Evolutionary conservation across 2,329 filamentous ascomycete species (phyloP).

Genomic region (Sarocladiaceae sp.): DNA sequence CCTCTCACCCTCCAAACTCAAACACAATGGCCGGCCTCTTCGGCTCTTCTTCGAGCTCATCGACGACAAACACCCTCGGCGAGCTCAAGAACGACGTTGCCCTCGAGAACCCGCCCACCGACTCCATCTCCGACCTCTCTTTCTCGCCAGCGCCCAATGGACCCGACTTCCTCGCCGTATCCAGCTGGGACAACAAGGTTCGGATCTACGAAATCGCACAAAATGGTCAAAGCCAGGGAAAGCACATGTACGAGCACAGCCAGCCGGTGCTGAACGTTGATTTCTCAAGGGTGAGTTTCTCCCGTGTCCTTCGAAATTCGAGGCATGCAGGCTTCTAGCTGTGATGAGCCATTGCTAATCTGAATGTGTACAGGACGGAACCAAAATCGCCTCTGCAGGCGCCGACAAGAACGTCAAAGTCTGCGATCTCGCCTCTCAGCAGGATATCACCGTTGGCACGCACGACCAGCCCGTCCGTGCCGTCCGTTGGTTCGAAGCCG

Average conservation of each 20-base stretch:
- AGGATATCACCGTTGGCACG: conserved; percentile 67
- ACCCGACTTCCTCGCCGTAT: conserved; percentile 75
- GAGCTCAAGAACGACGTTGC: conserved; percentile 87
- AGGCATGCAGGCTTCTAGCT: too few species aligned
- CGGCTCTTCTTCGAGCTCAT: conserved; percentile 43
- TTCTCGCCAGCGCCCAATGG: conserved; percentile 63
- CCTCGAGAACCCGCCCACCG: conserved; percentile 71
- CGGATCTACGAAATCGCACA: conserved; percentile 87
- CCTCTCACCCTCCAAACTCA: not conserved
- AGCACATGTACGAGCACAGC: conserved; percentile 79
- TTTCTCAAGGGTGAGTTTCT: conserved; percentile 71
- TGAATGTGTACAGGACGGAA: conserved; percentile 64
- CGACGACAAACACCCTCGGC: conserved; percentile 68
- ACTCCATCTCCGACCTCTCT: conserved; percentile 80
- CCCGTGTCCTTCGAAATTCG: too few species aligned
- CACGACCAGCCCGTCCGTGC: conserved; percentile 79
- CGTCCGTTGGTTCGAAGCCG: conserved; percentile 70
- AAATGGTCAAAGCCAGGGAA: conserved; percentile 74
- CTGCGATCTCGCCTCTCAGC: conserved; percentile 68
- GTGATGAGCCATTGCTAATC: too few species aligned
- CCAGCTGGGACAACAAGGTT: conserved; percentile 97
- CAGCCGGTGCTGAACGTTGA: conserved; percentile 77
- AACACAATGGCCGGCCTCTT: conserved; percentile 58
- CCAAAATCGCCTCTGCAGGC: conserved; percentile 78
- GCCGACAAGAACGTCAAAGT: conserved; percentile 88